These are phyloP conservation scores for Botryotinia globosa DNA, from an alignment of 2,329 filamentous ascomycete genomes.

Conservation along the genomic window DNA sequence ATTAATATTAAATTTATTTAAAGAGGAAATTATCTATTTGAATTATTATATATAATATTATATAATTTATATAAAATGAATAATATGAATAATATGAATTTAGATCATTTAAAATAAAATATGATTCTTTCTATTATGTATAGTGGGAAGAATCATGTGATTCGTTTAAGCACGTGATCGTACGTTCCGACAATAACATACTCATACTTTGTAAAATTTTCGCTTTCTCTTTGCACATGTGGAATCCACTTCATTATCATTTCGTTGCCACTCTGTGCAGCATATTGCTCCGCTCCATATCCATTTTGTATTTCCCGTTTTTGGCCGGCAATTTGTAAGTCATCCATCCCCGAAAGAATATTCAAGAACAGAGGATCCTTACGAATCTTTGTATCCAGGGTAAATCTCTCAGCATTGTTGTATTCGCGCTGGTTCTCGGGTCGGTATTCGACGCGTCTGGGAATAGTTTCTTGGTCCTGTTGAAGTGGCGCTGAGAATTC, in stretches of 20 bases:
- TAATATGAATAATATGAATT: too few relatives aligned
- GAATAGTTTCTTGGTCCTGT: not conserved
- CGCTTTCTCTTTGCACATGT: too few relatives aligned
- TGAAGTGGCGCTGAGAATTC: not conserved
- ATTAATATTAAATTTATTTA: too few relatives aligned
- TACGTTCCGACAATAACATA: too few relatives aligned
- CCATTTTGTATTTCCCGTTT: not conserved
- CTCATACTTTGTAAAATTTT: not conserved
- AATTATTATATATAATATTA: too few relatives aligned
- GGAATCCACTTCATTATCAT: not conserved
- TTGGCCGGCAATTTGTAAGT: not conserved
- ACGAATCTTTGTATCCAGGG: not conserved
- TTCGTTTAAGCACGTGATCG: too few relatives aligned
- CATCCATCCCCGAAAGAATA: too few relatives aligned
- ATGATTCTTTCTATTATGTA: too few relatives aligned
- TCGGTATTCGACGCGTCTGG: not conserved
- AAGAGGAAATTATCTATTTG: too few relatives aligned
- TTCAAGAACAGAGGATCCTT: not conserved
- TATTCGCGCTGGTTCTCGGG: not conserved
- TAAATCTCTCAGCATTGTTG: not conserved
- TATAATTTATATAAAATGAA: too few relatives aligned
- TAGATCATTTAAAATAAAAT: too few relatives aligned
- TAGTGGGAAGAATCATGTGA: too few relatives aligned
- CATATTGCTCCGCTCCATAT: not conserved
- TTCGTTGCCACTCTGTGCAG: not conserved